These are phyloP conservation scores for Rhexocercosporidium sp. DNA, from an alignment of 2,329 filamentous ascomycete genomes.

Conservation along the genomic window DNA sequence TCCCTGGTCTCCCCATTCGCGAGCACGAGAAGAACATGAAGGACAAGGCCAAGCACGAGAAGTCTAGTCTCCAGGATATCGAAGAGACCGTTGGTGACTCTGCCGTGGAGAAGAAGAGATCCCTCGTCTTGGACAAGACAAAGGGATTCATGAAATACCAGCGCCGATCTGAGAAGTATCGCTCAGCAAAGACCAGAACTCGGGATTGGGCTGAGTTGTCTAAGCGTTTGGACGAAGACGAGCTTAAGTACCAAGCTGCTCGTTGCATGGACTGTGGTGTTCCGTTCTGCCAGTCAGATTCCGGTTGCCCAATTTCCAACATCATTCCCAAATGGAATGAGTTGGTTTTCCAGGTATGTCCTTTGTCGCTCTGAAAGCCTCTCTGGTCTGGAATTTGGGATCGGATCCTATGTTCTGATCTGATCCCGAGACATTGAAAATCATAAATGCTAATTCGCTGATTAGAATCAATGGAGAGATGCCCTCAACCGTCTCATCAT, in stretches of 20 bases:
- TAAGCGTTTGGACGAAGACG: constrained; percentile 85
- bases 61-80: constrained; percentile 74
- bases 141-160: constrained; percentile 97
- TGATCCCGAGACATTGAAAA: too few species aligned
- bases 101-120: constrained; percentile 86
- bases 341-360: constrained; percentile 59
- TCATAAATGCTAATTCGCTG: not conserved
- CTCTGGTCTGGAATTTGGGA: not conserved
- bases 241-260: constrained; percentile 94
- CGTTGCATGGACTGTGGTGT: constrained; percentile 99
- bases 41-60: constrained; percentile 68
- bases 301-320: constrained; percentile 94
- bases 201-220: constrained; percentile 95
- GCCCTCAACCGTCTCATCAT: constrained; percentile 89
- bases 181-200: constrained; percentile 79
- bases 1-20: constrained; percentile 68
- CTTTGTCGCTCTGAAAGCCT: not conserved
- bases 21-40: constrained; percentile 58
- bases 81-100: constrained; percentile 89
- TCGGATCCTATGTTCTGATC: not conserved
- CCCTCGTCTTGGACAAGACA: constrained; percentile 95
- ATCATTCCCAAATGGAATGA: constrained; percentile 99
- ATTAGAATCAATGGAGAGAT: constrained; percentile 79
- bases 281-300: constrained; percentile 96
- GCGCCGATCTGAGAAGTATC: constrained; percentile 91